Evolutionary conservation across 179 eudicot genomes (phyloP).

Genomic region (Spinacia oleracea): DNA sequence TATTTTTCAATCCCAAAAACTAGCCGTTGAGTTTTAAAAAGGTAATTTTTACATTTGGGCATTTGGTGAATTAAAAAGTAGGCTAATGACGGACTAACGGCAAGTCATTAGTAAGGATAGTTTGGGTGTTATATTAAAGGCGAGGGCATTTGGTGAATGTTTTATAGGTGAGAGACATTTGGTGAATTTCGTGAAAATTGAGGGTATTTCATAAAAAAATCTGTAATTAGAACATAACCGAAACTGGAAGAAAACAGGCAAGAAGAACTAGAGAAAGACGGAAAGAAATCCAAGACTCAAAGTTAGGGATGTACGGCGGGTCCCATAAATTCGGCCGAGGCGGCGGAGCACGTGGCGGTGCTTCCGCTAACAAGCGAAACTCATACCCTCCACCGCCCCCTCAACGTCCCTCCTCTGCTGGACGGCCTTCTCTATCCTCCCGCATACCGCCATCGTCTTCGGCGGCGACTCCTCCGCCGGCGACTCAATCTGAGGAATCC

Average conservation of each 20-base stretch:
- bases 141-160: too few relatives aligned
- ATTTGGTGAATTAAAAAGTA: too few relatives aligned
- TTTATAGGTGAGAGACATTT: too few relatives aligned
- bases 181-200: too few relatives aligned
- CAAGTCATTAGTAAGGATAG: too few relatives aligned
- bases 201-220: too few relatives aligned
- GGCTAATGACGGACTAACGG: too few relatives aligned
- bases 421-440: conserved; percentile 39
- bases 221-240: background rate
- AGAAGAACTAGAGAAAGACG: too few relatives aligned
- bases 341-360: conserved; percentile 37
- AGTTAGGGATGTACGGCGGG: conserved; percentile 55
- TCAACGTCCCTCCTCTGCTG: conserved; percentile 34
- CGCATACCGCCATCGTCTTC: conserved; percentile 34
- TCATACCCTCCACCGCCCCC: conserved; percentile 45
- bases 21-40: too few relatives aligned
- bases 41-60: too few relatives aligned
- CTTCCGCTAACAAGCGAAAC: conserved; percentile 47
- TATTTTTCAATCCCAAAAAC: too few relatives aligned
- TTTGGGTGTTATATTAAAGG: too few relatives aligned
- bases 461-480: conserved; percentile 24
- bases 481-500: conserved; percentile 47
- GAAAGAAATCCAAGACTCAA: background rate
- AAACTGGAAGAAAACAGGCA: background rate
- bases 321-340: conserved; percentile 65